phyloP scores from a whole-genome alignment of 2,329 filamentous ascomycete genomes.

The Cordyceps cateniannulata region DNA sequence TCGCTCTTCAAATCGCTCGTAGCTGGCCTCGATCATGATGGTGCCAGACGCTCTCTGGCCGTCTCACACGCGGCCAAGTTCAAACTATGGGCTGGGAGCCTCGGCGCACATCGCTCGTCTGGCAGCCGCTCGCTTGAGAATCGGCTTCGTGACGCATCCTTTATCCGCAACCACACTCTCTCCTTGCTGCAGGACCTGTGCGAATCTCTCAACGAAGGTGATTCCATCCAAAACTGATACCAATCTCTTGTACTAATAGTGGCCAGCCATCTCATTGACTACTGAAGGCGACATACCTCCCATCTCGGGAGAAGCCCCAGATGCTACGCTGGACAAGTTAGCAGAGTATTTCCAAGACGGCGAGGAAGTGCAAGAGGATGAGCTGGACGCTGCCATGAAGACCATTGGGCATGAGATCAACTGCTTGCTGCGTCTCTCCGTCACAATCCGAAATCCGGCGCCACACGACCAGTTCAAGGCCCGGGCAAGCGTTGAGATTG shows the following conservation, averaged over 20 bases:
- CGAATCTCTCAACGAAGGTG: not conserved
- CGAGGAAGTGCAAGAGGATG: not conserved
- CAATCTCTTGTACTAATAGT: not conserved
- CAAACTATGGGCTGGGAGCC: constrained; percentile 18
- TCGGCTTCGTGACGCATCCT: constrained; percentile 18
- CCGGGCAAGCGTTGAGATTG: not conserved
- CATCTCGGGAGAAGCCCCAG: not conserved
- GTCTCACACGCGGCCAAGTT: constrained; percentile 11
- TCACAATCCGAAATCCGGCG: constrained; percentile 9
- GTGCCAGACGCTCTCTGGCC: not conserved
- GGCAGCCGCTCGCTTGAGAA: constrained; percentile 18
- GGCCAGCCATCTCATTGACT: not conserved
- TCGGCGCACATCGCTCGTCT: constrained; percentile 16
- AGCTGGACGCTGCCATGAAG: not conserved
- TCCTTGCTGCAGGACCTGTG: constrained; percentile 6
- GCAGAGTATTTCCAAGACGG: not conserved
- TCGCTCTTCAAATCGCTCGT: not conserved
- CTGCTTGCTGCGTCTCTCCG: constrained; percentile 10
- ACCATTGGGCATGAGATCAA: not conserved
- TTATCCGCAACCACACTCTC: constrained; percentile 14
- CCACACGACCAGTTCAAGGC: constrained; percentile 12
- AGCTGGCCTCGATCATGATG: not conserved
- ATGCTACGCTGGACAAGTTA: not conserved
- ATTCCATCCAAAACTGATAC: not conserved
- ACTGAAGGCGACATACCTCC: not conserved